Conservation (phyloP, 495 filamentous ascomycete species). For the Barbatosphaeria neglecta region DNA sequence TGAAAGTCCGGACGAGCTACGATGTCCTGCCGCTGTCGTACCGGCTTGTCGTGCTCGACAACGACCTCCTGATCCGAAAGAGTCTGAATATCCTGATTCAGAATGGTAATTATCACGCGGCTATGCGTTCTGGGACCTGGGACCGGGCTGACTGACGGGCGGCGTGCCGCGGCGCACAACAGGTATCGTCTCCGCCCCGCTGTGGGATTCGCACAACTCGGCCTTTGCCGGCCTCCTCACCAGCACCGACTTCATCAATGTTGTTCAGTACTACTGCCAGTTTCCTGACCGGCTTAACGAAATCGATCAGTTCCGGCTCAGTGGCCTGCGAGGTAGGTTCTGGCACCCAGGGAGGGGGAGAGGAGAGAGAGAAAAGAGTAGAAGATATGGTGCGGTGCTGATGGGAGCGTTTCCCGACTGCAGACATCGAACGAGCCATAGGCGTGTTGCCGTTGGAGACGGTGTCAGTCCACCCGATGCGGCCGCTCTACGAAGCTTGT, state of each 20-base stretch:
- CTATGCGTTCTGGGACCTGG: too few relatives aligned
- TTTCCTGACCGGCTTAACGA: slow-evolving; percentile 80
- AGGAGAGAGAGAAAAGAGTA: too few relatives aligned
- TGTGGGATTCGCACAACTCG: slow-evolving; percentile 93
- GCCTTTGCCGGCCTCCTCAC: slow-evolving; percentile 91
- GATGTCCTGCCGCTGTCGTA: slow-evolving; percentile 98
- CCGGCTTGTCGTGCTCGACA: slow-evolving; percentile 91
- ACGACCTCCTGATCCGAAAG: slow-evolving; percentile 89
- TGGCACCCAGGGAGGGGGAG: slow-evolving; percentile 1
- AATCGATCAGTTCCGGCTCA: slow-evolving; percentile 89
- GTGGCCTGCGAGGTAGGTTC: slow-evolving; percentile 72
- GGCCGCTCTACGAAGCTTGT: slow-evolving; percentile 89
- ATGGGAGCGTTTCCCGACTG: slow-evolving; percentile 2
- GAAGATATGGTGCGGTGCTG: slow-evolving; percentile 3
- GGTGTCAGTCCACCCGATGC: slow-evolving; percentile 82
- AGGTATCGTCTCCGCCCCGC: slow-evolving; percentile 96
- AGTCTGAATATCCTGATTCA: slow-evolving; percentile 93
- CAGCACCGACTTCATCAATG: slow-evolving; percentile 94
- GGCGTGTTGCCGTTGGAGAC: slow-evolving; percentile 87
- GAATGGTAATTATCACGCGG: too few relatives aligned
- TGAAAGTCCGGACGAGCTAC: slow-evolving; percentile 93
- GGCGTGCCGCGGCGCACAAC: too few relatives aligned
- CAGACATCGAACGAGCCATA: slow-evolving; percentile 91
- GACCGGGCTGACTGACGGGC: slow-evolving; percentile 1
- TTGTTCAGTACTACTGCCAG: slow-evolving; percentile 99